These are phyloP conservation scores for Trifolium pratense DNA, from an alignment of 306 rosid genomes.

Conservation along the genomic window DNA sequence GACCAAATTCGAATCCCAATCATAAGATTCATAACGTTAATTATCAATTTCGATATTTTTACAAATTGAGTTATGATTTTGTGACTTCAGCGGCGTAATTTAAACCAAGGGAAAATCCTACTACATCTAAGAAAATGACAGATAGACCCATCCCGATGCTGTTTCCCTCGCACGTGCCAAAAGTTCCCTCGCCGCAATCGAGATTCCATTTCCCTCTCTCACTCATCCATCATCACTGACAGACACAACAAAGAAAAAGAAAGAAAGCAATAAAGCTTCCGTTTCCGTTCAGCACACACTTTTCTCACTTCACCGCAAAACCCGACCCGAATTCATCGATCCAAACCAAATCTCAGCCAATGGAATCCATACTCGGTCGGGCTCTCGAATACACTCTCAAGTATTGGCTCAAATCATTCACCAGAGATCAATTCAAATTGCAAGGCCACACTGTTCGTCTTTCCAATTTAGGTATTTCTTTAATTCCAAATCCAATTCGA, in stretches of 20 bases:
- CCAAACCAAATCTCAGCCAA: constrained; percentile 25
- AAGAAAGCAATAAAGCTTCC: neutral
- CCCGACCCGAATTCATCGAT: constrained; percentile 42
- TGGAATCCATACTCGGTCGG: constrained; percentile 87
- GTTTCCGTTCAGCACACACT: neutral
- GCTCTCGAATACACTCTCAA: constrained; percentile 94
- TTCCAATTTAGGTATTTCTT: constrained; percentile 66
- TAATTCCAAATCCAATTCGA: neutral
- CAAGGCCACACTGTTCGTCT: constrained; percentile 88
- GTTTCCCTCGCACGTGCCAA: constrained; percentile 38
- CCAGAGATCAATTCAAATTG: constrained; percentile 89
- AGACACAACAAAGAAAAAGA: neutral
- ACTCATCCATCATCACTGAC: neutral
- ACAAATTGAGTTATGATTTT: no score
- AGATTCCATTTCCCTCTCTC: constrained; percentile 6
- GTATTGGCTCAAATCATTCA: constrained; percentile 93
- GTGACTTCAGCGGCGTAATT: no score
- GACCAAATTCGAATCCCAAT: no score
- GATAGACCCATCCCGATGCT: neutral
- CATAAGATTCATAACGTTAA: no score
- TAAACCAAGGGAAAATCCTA: no score
- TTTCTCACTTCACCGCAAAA: neutral
- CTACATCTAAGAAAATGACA: no score
- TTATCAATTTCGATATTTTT: no score
- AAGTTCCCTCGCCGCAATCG: constrained; percentile 37